Evolutionary conservation across 75 land plant species (phyloP), one percentile per base, ranked within the genome.

Genomic region (Picea sitchensis): DNA sequence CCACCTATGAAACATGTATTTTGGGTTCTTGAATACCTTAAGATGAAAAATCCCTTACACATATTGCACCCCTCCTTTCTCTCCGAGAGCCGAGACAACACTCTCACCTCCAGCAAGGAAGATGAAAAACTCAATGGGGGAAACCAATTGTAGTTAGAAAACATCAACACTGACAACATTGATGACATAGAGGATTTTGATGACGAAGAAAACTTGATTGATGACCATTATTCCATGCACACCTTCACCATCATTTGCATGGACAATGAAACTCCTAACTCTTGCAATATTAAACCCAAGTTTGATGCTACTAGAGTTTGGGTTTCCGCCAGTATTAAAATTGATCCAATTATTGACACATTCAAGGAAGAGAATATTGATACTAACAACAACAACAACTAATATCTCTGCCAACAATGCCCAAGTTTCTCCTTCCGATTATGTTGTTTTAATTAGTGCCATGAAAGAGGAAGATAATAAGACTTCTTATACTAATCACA

Each of bases 221-320:
- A 80, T 5, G 86, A 82, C 44, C 71, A 80, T 26, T 91, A 92
- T 57, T 84, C 94, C 11, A 94, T 94, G 88, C 80, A 86, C 14
- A 84, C 82, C 11, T 96, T 96, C 81, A 94, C 96, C 59, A 82
- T 91, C 17, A 89, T 96, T 20, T 86, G 98, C 3, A 75, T 93
- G 38, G 96, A 92, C 9, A 64, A 75, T 78, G 73, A 15, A 18
- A 56, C 78, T 3, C 20, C 23, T 41, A 71, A 71, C n/a, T 79
- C 81, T 14, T 5, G 51, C 44, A 76, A 44, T 20, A 18, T 75
- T 14, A 41, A 76, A 58, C 78, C 34, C 32, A 75, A 79, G 76
- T 26, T 14, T 0, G 81, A 79, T 20, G 31, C 6, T 76, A 34
- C 30, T 44, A 78, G 26, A 31, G 15, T 11, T 20, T 47, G 13